phyloP scores from a whole-genome alignment of 1,284 basidiomycete genomes.

The Fomitiporia mediterranea region DNA sequence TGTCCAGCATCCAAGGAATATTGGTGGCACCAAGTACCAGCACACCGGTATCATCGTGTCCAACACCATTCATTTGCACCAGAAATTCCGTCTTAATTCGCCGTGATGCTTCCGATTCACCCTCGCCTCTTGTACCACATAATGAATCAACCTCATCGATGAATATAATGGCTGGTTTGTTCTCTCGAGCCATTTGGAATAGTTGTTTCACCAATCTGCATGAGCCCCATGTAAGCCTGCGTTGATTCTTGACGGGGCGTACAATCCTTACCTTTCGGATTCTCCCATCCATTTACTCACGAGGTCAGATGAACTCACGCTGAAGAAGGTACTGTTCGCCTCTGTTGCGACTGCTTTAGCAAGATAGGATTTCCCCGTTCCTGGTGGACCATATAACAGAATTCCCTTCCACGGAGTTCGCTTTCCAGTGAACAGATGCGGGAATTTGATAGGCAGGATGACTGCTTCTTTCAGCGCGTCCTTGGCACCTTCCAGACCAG shows the following conservation, averaged over 20 bases:
- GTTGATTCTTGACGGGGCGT: slow-evolving; percentile 5
- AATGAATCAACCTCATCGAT: slow-evolving; percentile 98
- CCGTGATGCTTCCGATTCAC: slow-evolving; percentile 92
- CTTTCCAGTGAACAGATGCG: slow-evolving; percentile 97
- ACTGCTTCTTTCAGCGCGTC: slow-evolving; percentile 97
- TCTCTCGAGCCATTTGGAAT: slow-evolving; percentile 94
- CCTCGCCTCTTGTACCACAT: slow-evolving; percentile 91
- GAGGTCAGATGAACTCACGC: slow-evolving; percentile 90
- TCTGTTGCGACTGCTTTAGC: slow-evolving; percentile 99
- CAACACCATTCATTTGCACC: slow-evolving; percentile 98
- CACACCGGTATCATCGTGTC: slow-evolving; percentile 95
- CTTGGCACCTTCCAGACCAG: slow-evolving; percentile 92
- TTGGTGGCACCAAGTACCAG: slow-evolving; percentile 99
- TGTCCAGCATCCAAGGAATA: slow-evolving; percentile 96
- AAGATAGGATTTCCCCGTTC: slow-evolving; percentile 92
- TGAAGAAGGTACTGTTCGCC: slow-evolving; percentile 98
- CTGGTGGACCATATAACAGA: slow-evolving; percentile 91
- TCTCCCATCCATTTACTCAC: slow-evolving; percentile 99
- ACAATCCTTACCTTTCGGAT: slow-evolving; percentile 74
- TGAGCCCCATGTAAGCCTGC: background rate
- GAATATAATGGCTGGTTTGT: slow-evolving; percentile 97
- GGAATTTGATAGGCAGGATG: slow-evolving; percentile 98
- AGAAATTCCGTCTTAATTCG: slow-evolving; percentile 99
- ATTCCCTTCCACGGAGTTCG: slow-evolving; percentile 97
- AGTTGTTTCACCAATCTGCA: slow-evolving; percentile 90